A percentile compares a stretch with the other conserved stretches of the same genome.
Evolutionary conservation across 139 green algal species (phyloP).

Genomic region (Chlorella ohadii): DNA sequence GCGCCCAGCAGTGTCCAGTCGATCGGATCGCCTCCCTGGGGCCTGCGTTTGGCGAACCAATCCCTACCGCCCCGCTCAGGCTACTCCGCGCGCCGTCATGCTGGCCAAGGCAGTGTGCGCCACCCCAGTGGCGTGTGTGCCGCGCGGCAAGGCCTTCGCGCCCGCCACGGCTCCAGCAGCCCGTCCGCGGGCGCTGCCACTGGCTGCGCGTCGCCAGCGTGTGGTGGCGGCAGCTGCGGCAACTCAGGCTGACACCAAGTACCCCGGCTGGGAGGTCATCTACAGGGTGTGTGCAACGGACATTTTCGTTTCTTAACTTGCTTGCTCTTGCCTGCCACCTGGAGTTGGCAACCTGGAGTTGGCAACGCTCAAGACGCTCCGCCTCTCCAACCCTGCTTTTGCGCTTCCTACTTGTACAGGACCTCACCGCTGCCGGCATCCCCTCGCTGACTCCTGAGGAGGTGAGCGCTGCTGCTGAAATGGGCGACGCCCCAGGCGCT

Average conservation of each 20-base stretch:
- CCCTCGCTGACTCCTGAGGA: not conserved
- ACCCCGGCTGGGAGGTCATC: constrained; percentile 37
- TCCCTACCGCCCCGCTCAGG: too few species aligned
- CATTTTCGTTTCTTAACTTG: too few species aligned
- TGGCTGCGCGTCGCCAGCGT: not conserved
- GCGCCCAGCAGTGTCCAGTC: too few species aligned
- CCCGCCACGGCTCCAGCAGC: not conserved
- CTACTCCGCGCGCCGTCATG: not conserved
- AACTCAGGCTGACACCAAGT: not conserved
- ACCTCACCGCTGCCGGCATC: not conserved
- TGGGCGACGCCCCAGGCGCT: constrained; percentile 9
- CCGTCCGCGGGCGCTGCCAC: not conserved
- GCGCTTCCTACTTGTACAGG: not conserved
- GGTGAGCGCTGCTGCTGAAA: not conserved
- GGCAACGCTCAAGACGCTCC: too few species aligned
- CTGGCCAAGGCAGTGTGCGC: not conserved
- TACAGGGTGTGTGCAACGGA: not conserved
- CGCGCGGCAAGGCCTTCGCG: not conserved
- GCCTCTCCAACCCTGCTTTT: too few species aligned
- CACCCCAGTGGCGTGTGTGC: not conserved
- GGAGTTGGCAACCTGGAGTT: too few species aligned
- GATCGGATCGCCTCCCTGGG: too few species aligned
- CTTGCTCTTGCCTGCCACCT: too few species aligned
- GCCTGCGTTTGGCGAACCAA: too few species aligned
- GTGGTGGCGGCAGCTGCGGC: not conserved